These are phyloP conservation scores for Chalciporus sphaerocephalus DNA, from an alignment of 768 basidiomycete genomes.

Conservation along the genomic window DNA sequence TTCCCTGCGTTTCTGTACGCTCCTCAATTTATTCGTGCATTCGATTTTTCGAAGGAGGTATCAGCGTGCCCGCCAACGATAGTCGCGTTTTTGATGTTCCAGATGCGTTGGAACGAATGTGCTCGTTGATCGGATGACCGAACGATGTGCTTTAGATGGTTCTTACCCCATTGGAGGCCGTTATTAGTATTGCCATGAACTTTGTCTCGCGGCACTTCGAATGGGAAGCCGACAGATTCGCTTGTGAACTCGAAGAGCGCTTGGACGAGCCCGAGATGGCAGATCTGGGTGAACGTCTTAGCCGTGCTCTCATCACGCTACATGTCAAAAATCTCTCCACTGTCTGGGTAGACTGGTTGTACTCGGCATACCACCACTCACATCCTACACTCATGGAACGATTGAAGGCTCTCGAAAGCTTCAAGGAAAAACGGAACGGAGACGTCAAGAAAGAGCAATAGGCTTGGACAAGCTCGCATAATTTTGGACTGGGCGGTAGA, in stretches of 20 bases:
- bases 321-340: constrained; percentile 92
- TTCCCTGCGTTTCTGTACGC: constrained; percentile 90
- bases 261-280: constrained; percentile 50
- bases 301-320: constrained; percentile 74
- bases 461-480: too few relatives aligned
- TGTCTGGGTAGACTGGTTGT: constrained; percentile 94
- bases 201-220: constrained; percentile 83
- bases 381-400: constrained; percentile 94
- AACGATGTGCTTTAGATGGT: constrained; percentile 51
- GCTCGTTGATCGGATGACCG: background rate
- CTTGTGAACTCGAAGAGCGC: constrained; percentile 62
- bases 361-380: constrained; percentile 93
- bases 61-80: constrained; percentile 71
- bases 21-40: constrained; percentile 71
- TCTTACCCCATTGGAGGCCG: constrained; percentile 70
- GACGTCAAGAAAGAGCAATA: constrained; percentile 29
- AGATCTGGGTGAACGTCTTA: constrained; percentile 84
- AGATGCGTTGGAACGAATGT: constrained; percentile 41
- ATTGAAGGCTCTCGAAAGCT: constrained; percentile 73
- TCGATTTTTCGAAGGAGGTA: constrained; percentile 69
- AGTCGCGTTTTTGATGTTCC: constrained; percentile 83
- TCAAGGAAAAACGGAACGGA: constrained; percentile 40
- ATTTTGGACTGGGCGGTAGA: background rate
- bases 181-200: constrained; percentile 73
- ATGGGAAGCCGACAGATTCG: constrained; percentile 89